These are phyloP conservation scores for Graphilbum sp. DNA, from an alignment of 2,329 filamentous ascomycete genomes.

Conservation along the genomic window DNA sequence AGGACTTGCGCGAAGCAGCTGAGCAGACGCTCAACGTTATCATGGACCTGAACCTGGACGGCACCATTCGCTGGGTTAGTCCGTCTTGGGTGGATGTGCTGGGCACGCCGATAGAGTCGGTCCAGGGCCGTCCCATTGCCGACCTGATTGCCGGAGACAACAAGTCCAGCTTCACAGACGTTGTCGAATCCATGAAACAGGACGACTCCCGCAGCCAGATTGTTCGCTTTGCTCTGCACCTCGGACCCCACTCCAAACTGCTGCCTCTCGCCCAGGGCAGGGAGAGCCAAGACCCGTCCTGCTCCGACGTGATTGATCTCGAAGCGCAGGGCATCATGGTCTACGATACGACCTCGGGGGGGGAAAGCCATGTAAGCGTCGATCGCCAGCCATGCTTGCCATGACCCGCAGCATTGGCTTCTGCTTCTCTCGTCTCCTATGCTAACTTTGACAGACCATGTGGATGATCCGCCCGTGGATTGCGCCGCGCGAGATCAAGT, in stretches of 20 bases:
- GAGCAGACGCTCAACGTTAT: slow-evolving; percentile 96
- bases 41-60: slow-evolving; percentile 80
- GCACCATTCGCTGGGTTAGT: slow-evolving; percentile 87
- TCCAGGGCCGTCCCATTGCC: slow-evolving; percentile 62
- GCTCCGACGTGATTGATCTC: slow-evolving; percentile 49
- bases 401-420: too few relatives aligned
- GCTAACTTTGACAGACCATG: slow-evolving; percentile 61
- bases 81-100: slow-evolving; percentile 91
- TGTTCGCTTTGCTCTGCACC: slow-evolving; percentile 59
- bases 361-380: slow-evolving; percentile 67
- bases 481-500: slow-evolving; percentile 79
- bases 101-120: slow-evolving; percentile 55
- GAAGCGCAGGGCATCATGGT: slow-evolving; percentile 98
- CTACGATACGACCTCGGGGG: slow-evolving; percentile 73
- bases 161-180: slow-evolving; percentile 63
- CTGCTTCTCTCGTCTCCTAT: neutral
- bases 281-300: slow-evolving; percentile 19
- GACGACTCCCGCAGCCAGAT: slow-evolving; percentile 90
- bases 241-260: slow-evolving; percentile 54
- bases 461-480: slow-evolving; percentile 97
- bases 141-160: slow-evolving; percentile 67
- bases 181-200: slow-evolving; percentile 74
- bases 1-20: slow-evolving; percentile 86
- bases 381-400: too few relatives aligned
- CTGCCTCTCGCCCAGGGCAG: slow-evolving; percentile 26